Evolutionary conservation across 139 green algal species (phyloP).

Genomic region (Ettlia oleoabundans): DNA sequence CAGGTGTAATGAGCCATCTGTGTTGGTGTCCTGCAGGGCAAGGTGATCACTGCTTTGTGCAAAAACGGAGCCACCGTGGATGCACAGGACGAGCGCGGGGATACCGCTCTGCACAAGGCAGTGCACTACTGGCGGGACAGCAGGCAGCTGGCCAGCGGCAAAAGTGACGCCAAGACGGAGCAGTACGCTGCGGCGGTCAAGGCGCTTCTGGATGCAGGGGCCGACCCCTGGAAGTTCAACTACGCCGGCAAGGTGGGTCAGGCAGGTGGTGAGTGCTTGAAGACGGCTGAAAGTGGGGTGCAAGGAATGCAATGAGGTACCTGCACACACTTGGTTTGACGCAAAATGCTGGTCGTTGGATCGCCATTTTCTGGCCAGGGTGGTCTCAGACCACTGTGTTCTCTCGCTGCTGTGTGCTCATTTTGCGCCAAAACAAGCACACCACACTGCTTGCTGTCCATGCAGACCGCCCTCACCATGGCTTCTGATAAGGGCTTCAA

Average conservation of each 20-base stretch:
- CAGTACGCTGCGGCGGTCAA: neutral
- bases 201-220: conserved; percentile 17
- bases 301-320: too few species aligned
- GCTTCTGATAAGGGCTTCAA: conserved; percentile 12
- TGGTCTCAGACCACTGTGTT: too few species aligned
- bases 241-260: conserved; percentile 8
- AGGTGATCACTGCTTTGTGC: neutral
- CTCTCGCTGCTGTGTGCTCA: too few species aligned
- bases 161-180: conserved; percentile 4
- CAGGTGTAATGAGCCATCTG: too few species aligned
- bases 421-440: too few species aligned
- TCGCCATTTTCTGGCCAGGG: too few species aligned
- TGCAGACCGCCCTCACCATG: conserved; percentile 2
- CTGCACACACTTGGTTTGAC: too few species aligned
- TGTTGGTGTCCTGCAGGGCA: too few species aligned
- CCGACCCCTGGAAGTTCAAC: conserved; percentile 22
- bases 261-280: neutral
- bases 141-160: neutral
- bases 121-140: conserved; percentile 13
- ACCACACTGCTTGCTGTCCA: neutral
- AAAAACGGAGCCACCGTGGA: neutral
- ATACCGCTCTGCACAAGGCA: conserved; percentile 26
- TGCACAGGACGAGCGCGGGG: neutral
- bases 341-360: too few species aligned
- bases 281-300: too few species aligned